Percentiles rank a stretch among this genome's conserved stretches.
phyloP scores from a whole-genome alignment of 1,139 yeast species.

The Schwanniomyces etchellsii region DNA sequence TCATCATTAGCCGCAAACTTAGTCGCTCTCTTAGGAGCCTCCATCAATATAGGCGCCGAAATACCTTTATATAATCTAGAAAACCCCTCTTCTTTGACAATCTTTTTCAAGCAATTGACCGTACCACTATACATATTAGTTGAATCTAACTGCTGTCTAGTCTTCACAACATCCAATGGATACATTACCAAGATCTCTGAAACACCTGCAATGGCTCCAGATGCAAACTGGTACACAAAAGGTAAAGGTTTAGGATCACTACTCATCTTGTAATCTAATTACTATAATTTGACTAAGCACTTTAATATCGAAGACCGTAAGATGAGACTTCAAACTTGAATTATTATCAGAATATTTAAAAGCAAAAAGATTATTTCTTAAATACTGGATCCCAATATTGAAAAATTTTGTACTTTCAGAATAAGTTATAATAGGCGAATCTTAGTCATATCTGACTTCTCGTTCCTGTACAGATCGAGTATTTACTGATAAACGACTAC shows the following conservation, averaged over 20 bases:
- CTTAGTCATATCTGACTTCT: no score
- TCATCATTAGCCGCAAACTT: slow-evolving; percentile 98
- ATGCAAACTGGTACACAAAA: slow-evolving; percentile 79
- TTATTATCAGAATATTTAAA: no score
- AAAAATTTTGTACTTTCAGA: no score
- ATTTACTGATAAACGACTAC: no score
- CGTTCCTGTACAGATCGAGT: no score
- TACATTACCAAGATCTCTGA: slow-evolving; percentile 97
- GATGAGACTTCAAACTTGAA: no score
- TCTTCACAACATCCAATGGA: slow-evolving; percentile 96
- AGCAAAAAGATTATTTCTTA: no score
- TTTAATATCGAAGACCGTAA: no score
- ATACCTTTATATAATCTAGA: slow-evolving; percentile 87
- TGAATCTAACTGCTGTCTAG: slow-evolving; percentile 86
- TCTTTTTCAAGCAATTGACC: slow-evolving; percentile 75
- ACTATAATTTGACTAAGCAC: no score
- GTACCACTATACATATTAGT: slow-evolving; percentile 75
- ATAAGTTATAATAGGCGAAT: no score
- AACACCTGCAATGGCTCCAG: slow-evolving; percentile 98
- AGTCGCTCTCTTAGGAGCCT: slow-evolving; percentile 98
- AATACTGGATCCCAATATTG: no score
- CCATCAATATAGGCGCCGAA: slow-evolving; percentile 95
- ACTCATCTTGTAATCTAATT: slow-evolving; percentile 1
- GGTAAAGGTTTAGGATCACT: slow-evolving; percentile 50
- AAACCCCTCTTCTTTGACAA: slow-evolving; percentile 80